Conservation (phyloP, 495 filamentous ascomycete genomes). For the Achaetomiella virescens region DNA sequence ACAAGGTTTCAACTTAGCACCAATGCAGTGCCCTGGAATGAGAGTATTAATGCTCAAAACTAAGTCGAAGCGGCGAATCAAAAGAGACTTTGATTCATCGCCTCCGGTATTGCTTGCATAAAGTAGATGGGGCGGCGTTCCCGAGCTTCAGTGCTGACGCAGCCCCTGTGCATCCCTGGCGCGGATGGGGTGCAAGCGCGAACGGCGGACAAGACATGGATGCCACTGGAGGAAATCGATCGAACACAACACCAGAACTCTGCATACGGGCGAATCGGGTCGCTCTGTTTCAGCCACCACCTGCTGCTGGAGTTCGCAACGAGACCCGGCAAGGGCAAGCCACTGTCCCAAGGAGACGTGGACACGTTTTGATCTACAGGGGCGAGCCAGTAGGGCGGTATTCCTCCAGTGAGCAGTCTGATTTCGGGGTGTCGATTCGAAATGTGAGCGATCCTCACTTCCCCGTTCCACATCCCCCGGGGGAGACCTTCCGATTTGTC, state of each 20-base stretch:
- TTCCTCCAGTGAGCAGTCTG: neutral
- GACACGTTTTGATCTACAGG: neutral
- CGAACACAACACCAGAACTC: neutral
- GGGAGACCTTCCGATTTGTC: constrained; percentile 9
- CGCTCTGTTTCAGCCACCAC: neutral
- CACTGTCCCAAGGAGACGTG: neutral
- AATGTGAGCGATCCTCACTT: constrained; percentile 6
- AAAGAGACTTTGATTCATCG: too few relatives aligned
- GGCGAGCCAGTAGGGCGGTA: neutral
- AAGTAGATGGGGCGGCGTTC: too few relatives aligned
- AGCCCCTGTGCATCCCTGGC: neutral
- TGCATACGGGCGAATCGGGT: neutral
- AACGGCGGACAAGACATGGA: neutral
- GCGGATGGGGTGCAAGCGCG: neutral
- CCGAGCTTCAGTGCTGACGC: too few relatives aligned
- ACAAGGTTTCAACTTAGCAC: too few relatives aligned
- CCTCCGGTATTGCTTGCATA: too few relatives aligned
- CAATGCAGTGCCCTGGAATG: too few relatives aligned
- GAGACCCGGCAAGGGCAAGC: neutral
- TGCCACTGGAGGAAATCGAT: constrained; percentile 3
- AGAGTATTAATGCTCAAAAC: too few relatives aligned
- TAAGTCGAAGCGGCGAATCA: too few relatives aligned
- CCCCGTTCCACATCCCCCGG: neutral
- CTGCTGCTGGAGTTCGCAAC: neutral
- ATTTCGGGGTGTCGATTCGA: neutral